Percentiles rank a stretch among this genome's conserved stretches.
These are phyloP conservation scores for Xylaria sp. DNA, from an alignment of 2,329 filamentous ascomycete genomes.

Conservation along the genomic window DNA sequence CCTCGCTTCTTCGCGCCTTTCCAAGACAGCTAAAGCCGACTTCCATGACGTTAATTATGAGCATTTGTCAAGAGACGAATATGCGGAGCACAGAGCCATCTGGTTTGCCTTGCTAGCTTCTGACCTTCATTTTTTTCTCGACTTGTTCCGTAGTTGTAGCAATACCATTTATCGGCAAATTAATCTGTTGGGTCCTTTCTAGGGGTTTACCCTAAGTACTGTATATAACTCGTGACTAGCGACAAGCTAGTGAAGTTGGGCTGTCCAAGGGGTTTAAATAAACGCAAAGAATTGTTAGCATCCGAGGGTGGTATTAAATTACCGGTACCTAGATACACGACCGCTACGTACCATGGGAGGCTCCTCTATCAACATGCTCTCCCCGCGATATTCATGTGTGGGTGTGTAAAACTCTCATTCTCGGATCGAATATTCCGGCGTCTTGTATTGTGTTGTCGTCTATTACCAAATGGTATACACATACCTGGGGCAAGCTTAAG, in stretches of 20 bases:
- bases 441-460: background rate
- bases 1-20: background rate
- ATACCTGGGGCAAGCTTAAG: background rate
- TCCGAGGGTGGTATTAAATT: background rate
- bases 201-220: background rate
- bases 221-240: background rate
- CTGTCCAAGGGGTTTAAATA: background rate
- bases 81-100: too few relatives aligned
- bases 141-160: too few relatives aligned
- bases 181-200: too few relatives aligned
- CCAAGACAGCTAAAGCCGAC: background rate
- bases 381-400: background rate
- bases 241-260: background rate
- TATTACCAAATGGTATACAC: constrained; percentile 1
- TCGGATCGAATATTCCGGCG: background rate
- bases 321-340: background rate
- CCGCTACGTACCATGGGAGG: background rate
- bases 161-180: too few relatives aligned
- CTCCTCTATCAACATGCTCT: background rate
- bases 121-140: too few relatives aligned
- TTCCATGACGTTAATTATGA: background rate
- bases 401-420: background rate
- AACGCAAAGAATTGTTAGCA: too few relatives aligned
- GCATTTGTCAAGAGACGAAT: background rate
- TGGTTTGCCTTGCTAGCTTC: too few relatives aligned